Percentiles rank a stretch among this genome's conserved stretches.
These are phyloP conservation scores for Wickerhamiella alocasiicola DNA, from an alignment of 805 yeast species.

Conservation along the genomic window DNA sequence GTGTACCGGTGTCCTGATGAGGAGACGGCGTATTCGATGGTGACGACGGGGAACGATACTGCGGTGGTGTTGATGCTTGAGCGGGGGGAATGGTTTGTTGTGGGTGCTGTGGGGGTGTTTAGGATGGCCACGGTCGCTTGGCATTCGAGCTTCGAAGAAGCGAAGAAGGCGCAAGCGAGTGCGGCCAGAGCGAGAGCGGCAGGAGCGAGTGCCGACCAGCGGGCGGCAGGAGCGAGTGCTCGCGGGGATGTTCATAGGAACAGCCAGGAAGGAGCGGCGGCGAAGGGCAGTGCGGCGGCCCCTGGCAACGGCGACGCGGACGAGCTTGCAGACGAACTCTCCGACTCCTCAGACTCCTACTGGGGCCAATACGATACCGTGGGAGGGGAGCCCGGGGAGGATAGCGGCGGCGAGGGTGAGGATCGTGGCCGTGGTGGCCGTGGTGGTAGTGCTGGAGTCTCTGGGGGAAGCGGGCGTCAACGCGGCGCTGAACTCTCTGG, in stretches of 20 bases:
- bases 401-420: conserved; percentile 2
- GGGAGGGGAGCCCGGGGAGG: conserved; percentile 1
- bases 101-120: conserved; percentile 14
- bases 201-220: too few relatives aligned
- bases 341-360: too few relatives aligned
- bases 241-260: too few relatives aligned
- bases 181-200: too few relatives aligned
- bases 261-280: too few relatives aligned
- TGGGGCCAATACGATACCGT: conserved; percentile 16
- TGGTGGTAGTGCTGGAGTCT: too few relatives aligned
- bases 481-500: too few relatives aligned
- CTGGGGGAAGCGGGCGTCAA: too few relatives aligned
- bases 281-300: not conserved
- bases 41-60: conserved; percentile 8
- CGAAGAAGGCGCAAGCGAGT: too few relatives aligned
- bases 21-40: conserved; percentile 15
- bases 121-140: conserved; percentile 1
- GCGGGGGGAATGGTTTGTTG: conserved; percentile 16
- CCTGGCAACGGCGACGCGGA: conserved; percentile 9
- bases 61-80: conserved; percentile 13
- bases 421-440: too few relatives aligned
- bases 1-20: conserved; percentile 15
- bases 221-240: too few relatives aligned
- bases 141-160: not conserved
- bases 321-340: too few relatives aligned